Conservation (phyloP, 2,329 filamentous ascomycete genomes). For the Fusarium buxicola region DNA sequence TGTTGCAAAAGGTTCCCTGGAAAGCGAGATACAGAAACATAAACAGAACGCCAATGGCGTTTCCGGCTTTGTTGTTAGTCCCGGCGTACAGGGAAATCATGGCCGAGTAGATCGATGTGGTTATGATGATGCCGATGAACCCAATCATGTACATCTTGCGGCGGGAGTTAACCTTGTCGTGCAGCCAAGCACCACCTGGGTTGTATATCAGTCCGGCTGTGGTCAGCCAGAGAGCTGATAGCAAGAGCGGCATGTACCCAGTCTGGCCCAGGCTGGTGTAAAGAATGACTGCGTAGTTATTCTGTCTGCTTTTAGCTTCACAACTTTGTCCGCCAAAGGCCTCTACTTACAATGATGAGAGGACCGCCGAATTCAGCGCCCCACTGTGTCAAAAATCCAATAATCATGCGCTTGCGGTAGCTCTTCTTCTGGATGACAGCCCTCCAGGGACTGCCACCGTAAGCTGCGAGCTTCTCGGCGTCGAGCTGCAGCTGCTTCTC, state of each 20-base stretch:
- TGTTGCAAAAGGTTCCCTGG: slow-evolving; percentile 57
- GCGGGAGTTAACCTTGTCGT: slow-evolving; percentile 60
- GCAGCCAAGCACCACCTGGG: slow-evolving; percentile 60
- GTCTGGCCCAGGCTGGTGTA: slow-evolving; percentile 55
- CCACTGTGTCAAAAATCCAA: slow-evolving; percentile 65
- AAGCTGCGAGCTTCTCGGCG: slow-evolving; percentile 53
- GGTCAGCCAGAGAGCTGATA: slow-evolving; percentile 56
- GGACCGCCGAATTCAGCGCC: slow-evolving; percentile 65
- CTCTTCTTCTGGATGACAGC: slow-evolving; percentile 60
- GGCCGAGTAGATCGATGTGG: slow-evolving; percentile 50
- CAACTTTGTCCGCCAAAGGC: fast-evolving
- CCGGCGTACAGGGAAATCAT: slow-evolving; percentile 53
- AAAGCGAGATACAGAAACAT: slow-evolving; percentile 62
- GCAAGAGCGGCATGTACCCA: slow-evolving; percentile 54
- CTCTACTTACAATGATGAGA: slow-evolving; percentile 59
- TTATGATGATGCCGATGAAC: slow-evolving; percentile 55
- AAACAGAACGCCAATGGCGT: slow-evolving; percentile 56
- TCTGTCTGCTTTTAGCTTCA: slow-evolving; percentile 44
- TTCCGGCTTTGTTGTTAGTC: slow-evolving; percentile 53
- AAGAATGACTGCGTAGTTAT: slow-evolving; percentile 55
- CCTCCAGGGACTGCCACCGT: slow-evolving; percentile 56
- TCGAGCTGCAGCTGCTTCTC: slow-evolving; percentile 59
- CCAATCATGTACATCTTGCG: slow-evolving; percentile 56
- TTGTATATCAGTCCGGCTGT: slow-evolving; percentile 62
- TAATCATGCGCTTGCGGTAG: slow-evolving; percentile 62